These are phyloP conservation scores for Skeletonema grethae DNA, from an alignment of 108 stramenopile species.

Conservation along the genomic window DNA sequence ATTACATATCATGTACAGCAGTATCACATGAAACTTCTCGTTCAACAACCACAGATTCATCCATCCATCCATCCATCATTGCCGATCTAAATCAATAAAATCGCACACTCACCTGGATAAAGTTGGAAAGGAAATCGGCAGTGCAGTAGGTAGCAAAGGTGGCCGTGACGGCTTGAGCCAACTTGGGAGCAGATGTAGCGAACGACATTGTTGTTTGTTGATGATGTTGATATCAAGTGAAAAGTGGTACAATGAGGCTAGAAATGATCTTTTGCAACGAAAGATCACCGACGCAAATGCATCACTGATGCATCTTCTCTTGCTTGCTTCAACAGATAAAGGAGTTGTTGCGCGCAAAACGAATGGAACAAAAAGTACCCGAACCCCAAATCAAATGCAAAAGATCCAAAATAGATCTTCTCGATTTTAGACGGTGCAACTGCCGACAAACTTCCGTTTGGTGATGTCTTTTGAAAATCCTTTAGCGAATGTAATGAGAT, in stretches of 20 bases:
- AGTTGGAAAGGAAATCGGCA: slow-evolving; percentile 59
- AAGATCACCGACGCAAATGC: background rate
- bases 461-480: background rate
- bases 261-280: too few species aligned
- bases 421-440: background rate
- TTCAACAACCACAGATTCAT: too few species aligned
- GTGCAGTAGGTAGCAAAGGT: slow-evolving; percentile 56
- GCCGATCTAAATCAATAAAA: too few species aligned
- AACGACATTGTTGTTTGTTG: background rate
- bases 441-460: background rate
- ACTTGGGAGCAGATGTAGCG: background rate
- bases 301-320: too few species aligned
- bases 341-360: too few species aligned
- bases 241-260: background rate
- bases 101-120: slow-evolving; percentile 41
- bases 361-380: too few species aligned
- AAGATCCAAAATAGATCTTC: background rate
- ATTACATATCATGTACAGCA: too few species aligned
- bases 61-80: too few species aligned
- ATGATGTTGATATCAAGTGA: background rate
- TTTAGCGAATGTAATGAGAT: background rate
- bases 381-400: background rate
- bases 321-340: too few species aligned
- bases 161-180: background rate
- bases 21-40: background rate